phyloP scores from a whole-genome alignment of 1,284 basidiomycete species.

The Puccinia novopanici region DNA sequence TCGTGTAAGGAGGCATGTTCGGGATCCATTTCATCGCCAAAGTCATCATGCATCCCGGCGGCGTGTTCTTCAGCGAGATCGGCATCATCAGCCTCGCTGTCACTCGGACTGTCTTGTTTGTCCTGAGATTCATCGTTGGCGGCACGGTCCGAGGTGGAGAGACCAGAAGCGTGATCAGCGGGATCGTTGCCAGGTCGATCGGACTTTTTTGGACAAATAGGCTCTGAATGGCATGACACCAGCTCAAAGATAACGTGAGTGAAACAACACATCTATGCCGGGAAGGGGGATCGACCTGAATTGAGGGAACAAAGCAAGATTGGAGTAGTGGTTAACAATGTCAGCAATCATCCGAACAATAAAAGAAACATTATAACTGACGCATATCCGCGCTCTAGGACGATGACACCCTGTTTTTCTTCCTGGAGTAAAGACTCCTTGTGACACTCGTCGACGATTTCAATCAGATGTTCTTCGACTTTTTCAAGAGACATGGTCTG shows the following conservation, averaged over 20 bases:
- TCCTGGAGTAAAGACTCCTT: conserved; percentile 72
- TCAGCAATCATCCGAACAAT: background rate
- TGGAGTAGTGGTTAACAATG: background rate
- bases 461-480: no score
- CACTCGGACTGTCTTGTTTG: no score
- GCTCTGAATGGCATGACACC: conserved; percentile 96
- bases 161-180: no score
- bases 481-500: no score
- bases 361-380: conserved; percentile 34
- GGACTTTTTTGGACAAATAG: conserved; percentile 97
- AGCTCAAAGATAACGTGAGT: conserved; percentile 96
- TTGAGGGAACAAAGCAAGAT: no score
- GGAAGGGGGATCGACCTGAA: conserved; percentile 76
- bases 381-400: conserved; percentile 89
- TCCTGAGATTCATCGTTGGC: no score
- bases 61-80: conserved; percentile 32
- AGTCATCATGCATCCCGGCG: conserved; percentile 41
- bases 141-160: no score
- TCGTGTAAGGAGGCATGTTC: no score
- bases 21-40: conserved; percentile 48
- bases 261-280: conserved; percentile 98
- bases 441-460: conserved; percentile 77
- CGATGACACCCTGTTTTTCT: conserved; percentile 79
- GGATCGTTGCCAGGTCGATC: no score
- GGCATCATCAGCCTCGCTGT: no score